phyloP scores from a whole-genome alignment of 2,329 filamentous ascomycete species.

The Sporothrix euskadiensis region DNA sequence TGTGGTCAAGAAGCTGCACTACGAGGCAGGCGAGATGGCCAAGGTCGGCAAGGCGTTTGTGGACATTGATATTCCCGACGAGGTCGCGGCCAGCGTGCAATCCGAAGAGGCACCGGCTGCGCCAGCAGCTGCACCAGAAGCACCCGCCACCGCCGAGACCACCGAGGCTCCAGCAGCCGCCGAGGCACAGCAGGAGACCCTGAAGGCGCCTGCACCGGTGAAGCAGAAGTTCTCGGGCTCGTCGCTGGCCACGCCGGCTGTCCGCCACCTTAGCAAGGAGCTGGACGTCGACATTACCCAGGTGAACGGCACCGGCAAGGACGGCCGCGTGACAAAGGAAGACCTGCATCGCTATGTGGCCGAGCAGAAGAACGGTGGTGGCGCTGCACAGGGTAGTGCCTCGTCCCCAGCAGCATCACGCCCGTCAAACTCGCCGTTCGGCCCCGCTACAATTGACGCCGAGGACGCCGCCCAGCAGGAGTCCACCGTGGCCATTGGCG shows the following conservation, averaged over 20 bases:
- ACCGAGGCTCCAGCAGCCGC: slow-evolving; percentile 32
- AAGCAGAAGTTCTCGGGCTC: slow-evolving; percentile 63
- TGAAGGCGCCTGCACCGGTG: slow-evolving; percentile 4
- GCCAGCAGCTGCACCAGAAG: slow-evolving; percentile 5
- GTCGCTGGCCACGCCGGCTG: slow-evolving; percentile 82
- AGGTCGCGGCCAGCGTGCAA: slow-evolving; percentile 48
- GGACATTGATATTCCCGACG: slow-evolving; percentile 89
- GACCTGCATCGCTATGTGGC: slow-evolving; percentile 76
- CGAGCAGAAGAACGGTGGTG: slow-evolving; percentile 45
- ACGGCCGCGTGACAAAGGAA: slow-evolving; percentile 89
- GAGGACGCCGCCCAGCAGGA: slow-evolving; percentile 61
- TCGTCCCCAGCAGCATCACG: slow-evolving; percentile 26
- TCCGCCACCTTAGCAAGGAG: slow-evolving; percentile 83
- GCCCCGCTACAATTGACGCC: slow-evolving; percentile 33
- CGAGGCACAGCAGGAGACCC: not conserved
- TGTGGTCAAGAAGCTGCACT: slow-evolving; percentile 93
- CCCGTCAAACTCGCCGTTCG: slow-evolving; percentile 38
- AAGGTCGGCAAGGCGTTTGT: slow-evolving; percentile 92
- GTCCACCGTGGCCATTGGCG: slow-evolving; percentile 67
- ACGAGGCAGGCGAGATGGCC: slow-evolving; percentile 94
- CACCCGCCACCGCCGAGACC: not conserved
- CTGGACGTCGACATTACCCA: slow-evolving; percentile 74
- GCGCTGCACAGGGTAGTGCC: slow-evolving; percentile 25
- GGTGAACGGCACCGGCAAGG: slow-evolving; percentile 81
- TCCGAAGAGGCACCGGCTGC: slow-evolving; percentile 28